Evolutionary conservation across 75 land plant genomes (phyloP), one percentile per base, ranked within the genome.

Genomic region (Adiantum capillusveneris): DNA sequence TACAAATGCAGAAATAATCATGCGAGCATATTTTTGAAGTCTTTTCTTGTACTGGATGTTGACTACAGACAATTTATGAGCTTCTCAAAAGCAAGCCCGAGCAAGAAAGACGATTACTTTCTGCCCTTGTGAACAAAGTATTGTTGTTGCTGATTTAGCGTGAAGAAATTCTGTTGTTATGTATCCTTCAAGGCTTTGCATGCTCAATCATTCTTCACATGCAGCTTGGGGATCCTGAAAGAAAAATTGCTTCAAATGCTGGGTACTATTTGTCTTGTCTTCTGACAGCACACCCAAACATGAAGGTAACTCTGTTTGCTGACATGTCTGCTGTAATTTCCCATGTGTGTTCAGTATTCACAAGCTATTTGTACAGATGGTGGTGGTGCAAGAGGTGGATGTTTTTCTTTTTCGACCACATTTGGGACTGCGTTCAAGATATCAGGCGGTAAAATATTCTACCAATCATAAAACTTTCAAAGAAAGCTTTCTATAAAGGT

Each of bases 171-270:
- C n/a, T n/a, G n/a, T n/a, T n/a, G n/a, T n/a, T n/a, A n/a, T n/a
- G n/a, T n/a, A n/a, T n/a, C n/a, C n/a, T n/a, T n/a, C n/a, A n/a
- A n/a, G n/a, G n/a, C n/a, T 34, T 9, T 34, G 37, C 3, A 34
- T 34, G 37, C 37, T 34, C 9, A 34, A 34, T 3, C 37, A 34
- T 5, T 34, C 9, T 34, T 34, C 9, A 53, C 1, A 3, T 53
- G 55, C 55, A 26, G 99, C 79, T 95, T 28, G 99, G 99, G 13
- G 99, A 95, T 78, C 99, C 99, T 37, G 88, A 79, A 65, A 71
- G 81, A 36, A 90, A 84, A 59, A 71, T 74, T 44, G 99, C 96
- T 46, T 95, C 99, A 9, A 74, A 74, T 73, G 99, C 91, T 51
- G 81, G 77, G 29, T 89, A 75, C 75, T 72, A 77, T 54, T 68